Conservation (phyloP, 139 green algal genomes). For the Chlamydomonas sp. region DNA sequence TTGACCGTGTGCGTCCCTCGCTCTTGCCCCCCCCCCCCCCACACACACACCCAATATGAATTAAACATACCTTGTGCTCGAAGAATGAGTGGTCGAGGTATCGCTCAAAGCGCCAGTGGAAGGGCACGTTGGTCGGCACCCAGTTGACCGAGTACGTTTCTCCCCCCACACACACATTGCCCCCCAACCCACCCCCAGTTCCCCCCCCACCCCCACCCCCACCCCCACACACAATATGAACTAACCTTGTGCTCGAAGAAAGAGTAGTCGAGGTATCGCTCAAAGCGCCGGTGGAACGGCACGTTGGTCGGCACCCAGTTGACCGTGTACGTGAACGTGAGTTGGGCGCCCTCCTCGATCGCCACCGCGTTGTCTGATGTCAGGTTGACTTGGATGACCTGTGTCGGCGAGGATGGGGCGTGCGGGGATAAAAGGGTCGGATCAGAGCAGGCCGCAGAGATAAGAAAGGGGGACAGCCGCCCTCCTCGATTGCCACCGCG, state of each 20-base stretch:
- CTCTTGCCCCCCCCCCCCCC: too few relatives aligned
- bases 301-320: conserved; percentile 68
- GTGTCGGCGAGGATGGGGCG: conserved; percentile 19
- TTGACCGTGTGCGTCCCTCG: conserved; percentile 80
- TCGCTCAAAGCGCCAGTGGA: conserved; percentile 77
- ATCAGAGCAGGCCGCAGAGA: conserved; percentile 50
- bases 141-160: conserved; percentile 71
- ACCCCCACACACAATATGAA: neutral
- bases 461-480: neutral
- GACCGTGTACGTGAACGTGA: conserved; percentile 87
- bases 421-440: neutral
- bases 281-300: conserved; percentile 77
- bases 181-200: neutral
- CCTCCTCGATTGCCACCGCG: too few relatives aligned
- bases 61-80: conserved; percentile 76
- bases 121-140: conserved; percentile 59
- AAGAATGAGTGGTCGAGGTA: conserved; percentile 98
- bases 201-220: neutral
- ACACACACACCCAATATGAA: too few relatives aligned
- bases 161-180: neutral
- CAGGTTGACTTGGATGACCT: conserved; percentile 96
- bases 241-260: conserved; percentile 99
- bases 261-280: conserved; percentile 94
- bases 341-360: conserved; percentile 44
- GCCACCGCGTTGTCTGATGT: conserved; percentile 63